phyloP scores from a whole-genome alignment of 106 monocot species.

The Vanilla planifolia region DNA sequence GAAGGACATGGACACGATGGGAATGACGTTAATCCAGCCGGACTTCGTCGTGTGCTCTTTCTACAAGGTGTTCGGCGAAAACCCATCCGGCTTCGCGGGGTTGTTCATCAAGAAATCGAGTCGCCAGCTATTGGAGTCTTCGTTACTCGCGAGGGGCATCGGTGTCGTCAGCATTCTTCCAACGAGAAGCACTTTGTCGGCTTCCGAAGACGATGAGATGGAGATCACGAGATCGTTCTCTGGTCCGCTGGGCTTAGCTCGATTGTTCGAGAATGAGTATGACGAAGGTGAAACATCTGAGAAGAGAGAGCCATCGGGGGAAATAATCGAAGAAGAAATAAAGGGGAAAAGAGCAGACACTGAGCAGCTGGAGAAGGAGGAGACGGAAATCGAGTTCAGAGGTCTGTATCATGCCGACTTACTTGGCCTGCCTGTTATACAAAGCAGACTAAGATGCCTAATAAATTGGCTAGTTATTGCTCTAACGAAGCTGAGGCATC shows the following conservation, averaged over 20 bases:
- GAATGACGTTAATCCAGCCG: conserved; percentile 63
- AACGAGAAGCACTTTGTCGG: conserved; percentile 16
- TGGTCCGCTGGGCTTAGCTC: conserved; percentile 18
- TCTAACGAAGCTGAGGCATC: conserved; percentile 54
- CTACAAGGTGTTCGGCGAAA: conserved; percentile 70
- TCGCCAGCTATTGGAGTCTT: conserved; percentile 21
- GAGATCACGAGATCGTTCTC: conserved; percentile 27
- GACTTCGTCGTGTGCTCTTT: conserved; percentile 85
- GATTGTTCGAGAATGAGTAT: background rate
- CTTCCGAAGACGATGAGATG: background rate
- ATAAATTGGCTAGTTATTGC: conserved; percentile 64
- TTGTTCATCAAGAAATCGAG: conserved; percentile 58
- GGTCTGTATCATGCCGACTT: conserved; percentile 64
- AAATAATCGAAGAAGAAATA: conserved; percentile 2
- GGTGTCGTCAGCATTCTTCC: conserved; percentile 55
- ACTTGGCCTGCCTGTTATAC: conserved; percentile 44
- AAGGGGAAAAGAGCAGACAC: background rate
- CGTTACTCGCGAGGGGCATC: conserved; percentile 27
- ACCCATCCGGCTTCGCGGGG: conserved; percentile 73
- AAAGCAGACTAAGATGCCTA: conserved; percentile 48
- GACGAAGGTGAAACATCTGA: conserved; percentile 14
- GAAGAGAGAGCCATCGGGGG: background rate
- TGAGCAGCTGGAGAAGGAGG: background rate
- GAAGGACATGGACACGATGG: conserved; percentile 71
- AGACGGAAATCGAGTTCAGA: conserved; percentile 35